phyloP scores from a whole-genome alignment of 371 early-diverging fungal genomes.

The Mucor lusitanicus region DNA sequence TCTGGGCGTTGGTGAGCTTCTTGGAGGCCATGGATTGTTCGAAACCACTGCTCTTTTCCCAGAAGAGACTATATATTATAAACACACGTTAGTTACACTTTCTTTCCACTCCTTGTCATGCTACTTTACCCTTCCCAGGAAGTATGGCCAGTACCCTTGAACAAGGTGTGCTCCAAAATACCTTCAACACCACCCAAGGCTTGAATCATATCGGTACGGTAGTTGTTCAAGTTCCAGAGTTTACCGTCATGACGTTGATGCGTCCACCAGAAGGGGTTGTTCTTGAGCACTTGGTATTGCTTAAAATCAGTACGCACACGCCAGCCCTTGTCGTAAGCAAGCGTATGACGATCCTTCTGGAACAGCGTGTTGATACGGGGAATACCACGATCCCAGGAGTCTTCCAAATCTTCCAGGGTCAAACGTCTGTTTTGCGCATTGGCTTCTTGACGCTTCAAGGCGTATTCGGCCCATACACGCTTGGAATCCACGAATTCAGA shows the following conservation, averaged over 20 bases:
- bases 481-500: constrained; percentile 98
- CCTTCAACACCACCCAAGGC: constrained; percentile 98
- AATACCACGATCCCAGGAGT: constrained; percentile 98
- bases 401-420: constrained; percentile 97
- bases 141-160: constrained; percentile 96
- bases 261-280: constrained; percentile 98
- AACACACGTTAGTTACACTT: neutral
- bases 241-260: constrained; percentile 95
- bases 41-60: constrained; percentile 47
- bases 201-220: constrained; percentile 98
- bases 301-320: constrained; percentile 97
- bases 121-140: constrained; percentile 76
- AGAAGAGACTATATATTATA: constrained; percentile 77
- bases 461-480: constrained; percentile 99
- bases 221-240: constrained; percentile 96
- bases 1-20: constrained; percentile 98
- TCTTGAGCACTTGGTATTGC: constrained; percentile 94
- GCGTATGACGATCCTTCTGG: constrained; percentile 94
- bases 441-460: constrained; percentile 95
- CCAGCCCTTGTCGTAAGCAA: constrained; percentile 99
- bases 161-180: constrained; percentile 97
- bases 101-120: neutral
- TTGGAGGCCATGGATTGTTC: constrained; percentile 72
- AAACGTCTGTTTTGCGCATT: constrained; percentile 93
- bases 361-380: constrained; percentile 98